Evolutionary conservation across 164 flowering plant species (phyloP).

Genomic region (Berberis vulgaris): DNA sequence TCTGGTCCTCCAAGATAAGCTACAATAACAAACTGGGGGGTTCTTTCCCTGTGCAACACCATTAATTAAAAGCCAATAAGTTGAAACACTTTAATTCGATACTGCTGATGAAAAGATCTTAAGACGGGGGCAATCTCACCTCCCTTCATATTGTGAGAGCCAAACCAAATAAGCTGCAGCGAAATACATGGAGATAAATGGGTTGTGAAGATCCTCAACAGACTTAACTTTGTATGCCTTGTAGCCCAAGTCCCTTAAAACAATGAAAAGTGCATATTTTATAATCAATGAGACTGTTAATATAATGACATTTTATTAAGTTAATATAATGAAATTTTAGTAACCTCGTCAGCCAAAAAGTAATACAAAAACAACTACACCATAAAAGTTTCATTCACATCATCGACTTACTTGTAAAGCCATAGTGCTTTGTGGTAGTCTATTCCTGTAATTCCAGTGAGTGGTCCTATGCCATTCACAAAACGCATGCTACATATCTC

Average conservation of each 20-base stretch:
- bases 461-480: slow-evolving; percentile 54
- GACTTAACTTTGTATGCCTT: slow-evolving; percentile 56
- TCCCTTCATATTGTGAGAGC: slow-evolving; percentile 78
- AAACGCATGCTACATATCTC: slow-evolving; percentile 79
- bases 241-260: slow-evolving; percentile 60
- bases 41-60: slow-evolving; percentile 45
- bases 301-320: neutral
- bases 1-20: slow-evolving; percentile 79
- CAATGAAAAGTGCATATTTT: neutral
- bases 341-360: no score
- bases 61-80: neutral
- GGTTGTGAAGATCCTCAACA: slow-evolving; percentile 59
- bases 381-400: no score
- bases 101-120: neutral
- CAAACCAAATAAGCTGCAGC: slow-evolving; percentile 79
- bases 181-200: slow-evolving; percentile 83
- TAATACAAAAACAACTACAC: no score
- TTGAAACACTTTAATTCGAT: slow-evolving; percentile 1
- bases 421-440: slow-evolving; percentile 62
- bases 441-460: slow-evolving; percentile 73
- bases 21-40: slow-evolving; percentile 64
- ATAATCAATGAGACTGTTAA: neutral
- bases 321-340: neutral
- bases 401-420: slow-evolving; percentile 63
- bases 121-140: slow-evolving; percentile 22